Percentiles rank a stretch among this genome's conserved stretches.
phyloP scores from a whole-genome alignment of 768 basidiomycete genomes.

The Podaxis sp. region DNA sequence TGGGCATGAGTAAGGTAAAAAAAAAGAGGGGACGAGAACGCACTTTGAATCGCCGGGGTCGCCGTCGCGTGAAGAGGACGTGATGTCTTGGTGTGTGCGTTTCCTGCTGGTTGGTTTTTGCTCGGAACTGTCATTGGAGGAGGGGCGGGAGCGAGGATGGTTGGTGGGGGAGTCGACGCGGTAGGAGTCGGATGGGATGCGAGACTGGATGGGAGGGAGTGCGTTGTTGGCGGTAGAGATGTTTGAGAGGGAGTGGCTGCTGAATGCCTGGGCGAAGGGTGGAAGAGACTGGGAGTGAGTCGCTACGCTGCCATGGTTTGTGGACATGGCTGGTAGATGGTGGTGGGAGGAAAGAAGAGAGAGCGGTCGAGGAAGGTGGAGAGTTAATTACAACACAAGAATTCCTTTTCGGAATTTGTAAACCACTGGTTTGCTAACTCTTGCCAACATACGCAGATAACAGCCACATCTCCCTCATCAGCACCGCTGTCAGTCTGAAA shows the following conservation, averaged over 20 bases:
- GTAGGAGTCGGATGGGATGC: conserved; percentile 29
- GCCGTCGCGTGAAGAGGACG: conserved; percentile 32
- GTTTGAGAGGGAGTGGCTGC: conserved; percentile 49
- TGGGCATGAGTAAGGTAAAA: conserved; percentile 17
- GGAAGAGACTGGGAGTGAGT: conserved; percentile 65
- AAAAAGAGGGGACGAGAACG: conserved; percentile 27
- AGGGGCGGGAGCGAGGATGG: conserved; percentile 22
- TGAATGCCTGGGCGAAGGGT: conserved; percentile 78
- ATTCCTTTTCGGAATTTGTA: neutral
- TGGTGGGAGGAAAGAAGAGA: conserved; percentile 14
- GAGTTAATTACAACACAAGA: conserved; percentile 4
- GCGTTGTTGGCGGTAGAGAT: conserved; percentile 48
- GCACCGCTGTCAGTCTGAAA: conserved; percentile 12
- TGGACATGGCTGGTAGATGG: conserved; percentile 37
- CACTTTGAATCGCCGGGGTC: conserved; percentile 44
- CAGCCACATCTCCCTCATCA: conserved; percentile 4
- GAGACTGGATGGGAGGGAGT: conserved; percentile 65
- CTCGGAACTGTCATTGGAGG: conserved; percentile 28
- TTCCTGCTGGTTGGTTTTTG: conserved; percentile 35
- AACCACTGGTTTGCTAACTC: neutral
- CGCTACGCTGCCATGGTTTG: conserved; percentile 39
- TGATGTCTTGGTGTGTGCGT: conserved; percentile 42
- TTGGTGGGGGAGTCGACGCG: conserved; percentile 32
- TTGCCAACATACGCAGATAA: neutral
- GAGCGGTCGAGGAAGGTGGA: conserved; percentile 12